A percentile compares a stretch with the other conserved stretches of the same genome.
phyloP scores from a whole-genome alignment of 108 stramenopile species.

The Pinguiococcus pyrenoidosus region DNA sequence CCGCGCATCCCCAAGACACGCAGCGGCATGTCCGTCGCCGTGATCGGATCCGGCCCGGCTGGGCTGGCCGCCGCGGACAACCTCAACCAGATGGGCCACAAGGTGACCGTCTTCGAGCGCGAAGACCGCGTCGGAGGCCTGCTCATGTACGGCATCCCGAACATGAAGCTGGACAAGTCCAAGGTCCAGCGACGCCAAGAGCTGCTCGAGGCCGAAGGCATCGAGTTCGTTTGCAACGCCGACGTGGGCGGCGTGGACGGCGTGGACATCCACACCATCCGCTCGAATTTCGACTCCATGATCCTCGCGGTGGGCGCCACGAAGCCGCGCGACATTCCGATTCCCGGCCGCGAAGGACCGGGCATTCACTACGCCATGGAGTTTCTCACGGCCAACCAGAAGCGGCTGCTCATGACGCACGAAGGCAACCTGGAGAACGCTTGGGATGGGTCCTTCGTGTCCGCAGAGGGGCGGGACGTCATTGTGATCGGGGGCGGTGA shows the following conservation, averaged over 20 bases:
- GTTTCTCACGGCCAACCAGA: conserved; percentile 90
- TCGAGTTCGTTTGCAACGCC: conserved; percentile 84
- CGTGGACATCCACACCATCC: conserved; percentile 74
- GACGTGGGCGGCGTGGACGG: conserved; percentile 71
- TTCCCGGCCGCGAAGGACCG: conserved; percentile 77
- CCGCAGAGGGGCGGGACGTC: conserved; percentile 90
- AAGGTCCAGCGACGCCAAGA: conserved; percentile 83
- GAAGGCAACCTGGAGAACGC: conserved; percentile 76
- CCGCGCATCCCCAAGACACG: conserved; percentile 75
- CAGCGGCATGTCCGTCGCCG: conserved; percentile 75
- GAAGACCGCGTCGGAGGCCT: conserved; percentile 88
- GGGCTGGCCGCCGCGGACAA: conserved; percentile 79
- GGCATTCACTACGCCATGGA: conserved; percentile 44
- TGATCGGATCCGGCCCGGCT: conserved; percentile 80
- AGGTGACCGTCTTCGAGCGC: conserved; percentile 70
- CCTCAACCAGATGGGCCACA: conserved; percentile 91
- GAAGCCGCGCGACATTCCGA: conserved; percentile 82
- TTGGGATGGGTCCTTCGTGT: conserved; percentile 83
- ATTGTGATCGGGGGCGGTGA: conserved; percentile 96
- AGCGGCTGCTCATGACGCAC: conserved; percentile 78
- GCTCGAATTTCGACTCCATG: conserved; percentile 67
- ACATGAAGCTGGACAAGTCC: conserved; percentile 95
- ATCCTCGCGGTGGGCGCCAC: conserved; percentile 76
- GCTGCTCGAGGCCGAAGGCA: conserved; percentile 79
- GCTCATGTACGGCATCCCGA: conserved; percentile 93